Evolutionary conservation across 2,329 filamentous ascomycete genomes (phyloP).

Genomic region (Colletotrichum gigasporum): DNA sequence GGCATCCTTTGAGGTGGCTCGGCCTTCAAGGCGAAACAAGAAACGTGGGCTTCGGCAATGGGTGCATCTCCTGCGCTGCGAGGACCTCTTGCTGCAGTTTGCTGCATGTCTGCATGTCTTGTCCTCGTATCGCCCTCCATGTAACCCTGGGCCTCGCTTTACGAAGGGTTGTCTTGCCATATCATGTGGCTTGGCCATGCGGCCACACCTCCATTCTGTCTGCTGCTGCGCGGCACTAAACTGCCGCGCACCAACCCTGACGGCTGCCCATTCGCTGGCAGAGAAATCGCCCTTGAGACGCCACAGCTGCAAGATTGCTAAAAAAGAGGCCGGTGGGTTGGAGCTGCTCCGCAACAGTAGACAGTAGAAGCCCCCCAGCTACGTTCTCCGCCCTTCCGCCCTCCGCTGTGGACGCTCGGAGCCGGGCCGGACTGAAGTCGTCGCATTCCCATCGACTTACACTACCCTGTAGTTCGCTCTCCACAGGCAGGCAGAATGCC

Average conservation of each 20-base stretch:
- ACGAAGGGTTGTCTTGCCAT: conserved; percentile 22
- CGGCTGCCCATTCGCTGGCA: background rate
- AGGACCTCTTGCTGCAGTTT: background rate
- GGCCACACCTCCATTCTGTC: conserved; percentile 8
- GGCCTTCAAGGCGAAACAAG: conserved; percentile 15
- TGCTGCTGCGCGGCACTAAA: conserved; percentile 9
- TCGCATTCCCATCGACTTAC: too few relatives aligned
- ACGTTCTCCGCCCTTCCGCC: background rate
- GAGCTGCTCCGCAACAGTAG: background rate
- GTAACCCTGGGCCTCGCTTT: conserved; percentile 16
- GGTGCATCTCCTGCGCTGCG: background rate
- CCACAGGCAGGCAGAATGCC: too few relatives aligned
- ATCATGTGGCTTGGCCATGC: conserved; percentile 23
- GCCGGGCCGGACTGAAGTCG: too few relatives aligned
- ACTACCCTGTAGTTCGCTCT: too few relatives aligned
- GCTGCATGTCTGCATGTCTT: conserved; percentile 19
- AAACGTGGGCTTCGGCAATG: background rate
- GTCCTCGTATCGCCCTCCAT: conserved; percentile 27
- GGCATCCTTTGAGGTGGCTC: background rate
- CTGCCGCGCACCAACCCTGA: conserved; percentile 5
- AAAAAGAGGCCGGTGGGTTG: background rate
- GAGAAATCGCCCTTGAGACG: conserved; percentile 3
- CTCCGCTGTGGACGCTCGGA: background rate
- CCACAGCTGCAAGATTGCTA: conserved; percentile 1
- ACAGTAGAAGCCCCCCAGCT: too few relatives aligned